Conservation (phyloP, 2,329 filamentous ascomycete genomes). For the Penicillium brevicompactum region DNA sequence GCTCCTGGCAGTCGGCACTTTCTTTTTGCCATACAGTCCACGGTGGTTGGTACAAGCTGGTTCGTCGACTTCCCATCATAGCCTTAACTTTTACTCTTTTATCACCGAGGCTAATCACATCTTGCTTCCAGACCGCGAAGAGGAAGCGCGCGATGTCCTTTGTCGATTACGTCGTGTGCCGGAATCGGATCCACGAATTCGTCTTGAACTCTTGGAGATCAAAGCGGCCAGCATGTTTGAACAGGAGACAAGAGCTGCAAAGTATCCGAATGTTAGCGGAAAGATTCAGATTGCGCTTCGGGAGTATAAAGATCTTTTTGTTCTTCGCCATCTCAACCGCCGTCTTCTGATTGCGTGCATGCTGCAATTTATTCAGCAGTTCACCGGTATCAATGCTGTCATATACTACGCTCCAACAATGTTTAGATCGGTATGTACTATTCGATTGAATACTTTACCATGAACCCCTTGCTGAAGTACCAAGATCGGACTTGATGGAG, state of each 20-base stretch:
- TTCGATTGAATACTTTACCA: too few species aligned
- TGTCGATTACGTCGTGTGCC: conserved; percentile 63
- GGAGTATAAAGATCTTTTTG: conserved; percentile 23
- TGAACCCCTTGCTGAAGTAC: background rate
- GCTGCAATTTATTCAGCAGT: conserved; percentile 42
- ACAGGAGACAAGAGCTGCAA: conserved; percentile 64
- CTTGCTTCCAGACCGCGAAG: conserved; percentile 51
- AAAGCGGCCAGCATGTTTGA: conserved; percentile 73
- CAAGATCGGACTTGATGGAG: conserved; percentile 25
- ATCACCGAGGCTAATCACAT: background rate
- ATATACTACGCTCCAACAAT: conserved; percentile 31
- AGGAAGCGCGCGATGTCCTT: conserved; percentile 63
- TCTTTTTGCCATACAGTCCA: conserved; percentile 70
- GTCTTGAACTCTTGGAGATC: conserved; percentile 74
- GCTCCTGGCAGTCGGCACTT: conserved; percentile 66
- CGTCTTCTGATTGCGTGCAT: conserved; percentile 46
- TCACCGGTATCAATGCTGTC: conserved; percentile 50
- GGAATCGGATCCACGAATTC: conserved; percentile 66
- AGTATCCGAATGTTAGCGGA: conserved; percentile 64
- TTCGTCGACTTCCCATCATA: background rate
- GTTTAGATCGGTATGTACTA: conserved; percentile 15
- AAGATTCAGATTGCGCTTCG: conserved; percentile 15
- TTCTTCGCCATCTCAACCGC: conserved; percentile 39
- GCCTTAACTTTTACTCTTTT: fast-evolving
- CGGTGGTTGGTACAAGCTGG: conserved; percentile 69